Evolutionary conservation across 345 rosid species (phyloP), one percentile per base, ranked within the genome.

Genomic region (Populus pruinosa): DNA sequence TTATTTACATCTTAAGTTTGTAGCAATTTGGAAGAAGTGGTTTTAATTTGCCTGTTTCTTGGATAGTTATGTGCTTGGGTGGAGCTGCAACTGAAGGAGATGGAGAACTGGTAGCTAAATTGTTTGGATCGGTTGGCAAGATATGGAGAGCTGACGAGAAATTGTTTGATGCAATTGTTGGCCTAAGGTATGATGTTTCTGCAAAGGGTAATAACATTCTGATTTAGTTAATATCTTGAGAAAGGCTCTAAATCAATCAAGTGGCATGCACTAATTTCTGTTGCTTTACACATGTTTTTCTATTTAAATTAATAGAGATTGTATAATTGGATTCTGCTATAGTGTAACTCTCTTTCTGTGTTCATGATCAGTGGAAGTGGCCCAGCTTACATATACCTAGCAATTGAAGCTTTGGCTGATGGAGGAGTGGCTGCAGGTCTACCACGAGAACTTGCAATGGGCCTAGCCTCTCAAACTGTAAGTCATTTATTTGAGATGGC

Each of bases 381-480:
- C 62, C 98, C 99, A 61, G 97, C 98, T 17, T 93, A 92, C 77
- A 75, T 96, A 66, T 94, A 75, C 85, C 79, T 94, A 72, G 97
- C 97, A 27, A 96, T 96, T 78, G 99, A 96, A 88, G 97, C 99
- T 75, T 83, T 96, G 79, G 97, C 95, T 62, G 97, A 96, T 86
- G 99, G 98, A 63, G 99, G 96, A 70, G 98, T 93, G 56, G 97
- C 99, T 79, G 98, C 97, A 47, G 97, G 99, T 80, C 82, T 96
- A 67, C 97, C 97, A 0, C 91, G 99, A 76, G 97, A 96, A 23
- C 97, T 96, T 59, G 97, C 97, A 10, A 49, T 89, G 63, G 81
- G 91, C 73, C 89, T 93, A 73, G 98, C 99, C 79, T 87, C 98
- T 76, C 97, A 93, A 81, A 91, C 97, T 23, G 98, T 92, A 71